phyloP scores from a whole-genome alignment of 2,329 filamentous ascomycete species.

The Sclerotinia sclerotiorum region DNA sequence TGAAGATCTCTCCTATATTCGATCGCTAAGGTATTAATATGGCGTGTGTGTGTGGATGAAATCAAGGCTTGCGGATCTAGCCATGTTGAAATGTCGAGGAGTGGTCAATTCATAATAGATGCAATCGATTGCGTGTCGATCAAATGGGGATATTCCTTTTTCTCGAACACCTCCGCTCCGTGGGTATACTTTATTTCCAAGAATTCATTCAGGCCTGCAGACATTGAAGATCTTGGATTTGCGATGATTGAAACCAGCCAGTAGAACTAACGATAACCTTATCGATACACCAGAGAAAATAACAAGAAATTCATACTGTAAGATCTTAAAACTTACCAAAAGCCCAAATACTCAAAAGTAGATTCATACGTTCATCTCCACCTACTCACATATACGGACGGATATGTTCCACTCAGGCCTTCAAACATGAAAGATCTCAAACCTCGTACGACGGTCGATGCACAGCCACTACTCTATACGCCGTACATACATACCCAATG shows the following conservation, averaged over 20 bases:
- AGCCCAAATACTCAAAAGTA: not conserved
- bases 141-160: too few relatives aligned
- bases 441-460: too few relatives aligned
- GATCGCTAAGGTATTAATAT: slow-evolving; percentile 13
- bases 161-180: not conserved
- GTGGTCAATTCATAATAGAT: not conserved
- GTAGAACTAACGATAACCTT: not conserved
- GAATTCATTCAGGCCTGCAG: not conserved
- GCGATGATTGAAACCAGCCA: not conserved
- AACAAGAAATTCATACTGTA: not conserved
- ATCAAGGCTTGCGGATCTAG: not conserved
- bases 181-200: not conserved
- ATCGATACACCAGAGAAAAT: not conserved
- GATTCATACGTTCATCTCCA: not conserved
- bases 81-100: not conserved
- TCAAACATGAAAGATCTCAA: not conserved
- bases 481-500: too few relatives aligned
- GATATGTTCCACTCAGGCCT: not conserved
- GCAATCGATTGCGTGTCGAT: too few relatives aligned
- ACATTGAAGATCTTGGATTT: not conserved
- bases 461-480: not conserved
- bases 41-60: not conserved
- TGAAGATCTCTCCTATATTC: slow-evolving; percentile 17
- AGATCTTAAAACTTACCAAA: not conserved
- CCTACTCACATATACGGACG: not conserved